Base-by-base conservation (phyloP, 345 rosid genomes). In the Eucalyptus curtisii region DNA sequence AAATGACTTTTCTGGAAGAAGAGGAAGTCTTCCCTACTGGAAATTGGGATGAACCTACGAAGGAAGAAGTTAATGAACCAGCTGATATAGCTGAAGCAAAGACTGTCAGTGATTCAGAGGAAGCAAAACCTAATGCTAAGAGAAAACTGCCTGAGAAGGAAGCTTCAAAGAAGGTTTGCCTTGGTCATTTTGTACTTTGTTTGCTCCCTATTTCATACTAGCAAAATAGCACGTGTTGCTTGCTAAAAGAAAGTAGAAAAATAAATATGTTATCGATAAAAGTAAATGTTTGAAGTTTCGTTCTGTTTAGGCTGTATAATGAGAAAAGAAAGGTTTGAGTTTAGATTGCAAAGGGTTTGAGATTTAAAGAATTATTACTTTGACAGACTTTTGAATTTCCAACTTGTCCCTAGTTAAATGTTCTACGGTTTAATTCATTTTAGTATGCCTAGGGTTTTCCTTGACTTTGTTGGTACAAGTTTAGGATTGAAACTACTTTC, bases 1-100 rank as follows among this genome's bases (percentile, higher is more conserved):
- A 97, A 91, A 97, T 96, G 99, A 96, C 96, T 87, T 97, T 96
- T 91, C 91, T 91, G 90, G n/a, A 93, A 90, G 97, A 94, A 92
- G 99, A 96, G 52, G 98, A 97, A 92, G 92, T 96, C 89, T 94
- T 97, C 90, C 94, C 93, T 76, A 89, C 87, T 15, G 59, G 89
- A 79, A 91, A 87, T 85, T n/a, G n/a, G n/a, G n/a, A n/a, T n/a
- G n/a, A n/a, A n/a, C 89, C 93, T 66, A 89, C 93, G 84, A 87
- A 86, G 87, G 93, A 92, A 90, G 94, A 94, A 89, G 93, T 79
- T 82, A 91, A 90, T 88, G 95, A 86, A 57, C 86, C 90, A 49
- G 93, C 53, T 89, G 96, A 89, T 89, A 66, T 87, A 22, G 88
- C 88, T 27, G 90, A 85, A 49, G 84, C 66, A 61, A 82, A 19